Percentiles rank a stretch among this genome's conserved stretches.
Conservation (phyloP, 2,329 filamentous ascomycete genomes). For the Aureobasidium uvarum region DNA sequence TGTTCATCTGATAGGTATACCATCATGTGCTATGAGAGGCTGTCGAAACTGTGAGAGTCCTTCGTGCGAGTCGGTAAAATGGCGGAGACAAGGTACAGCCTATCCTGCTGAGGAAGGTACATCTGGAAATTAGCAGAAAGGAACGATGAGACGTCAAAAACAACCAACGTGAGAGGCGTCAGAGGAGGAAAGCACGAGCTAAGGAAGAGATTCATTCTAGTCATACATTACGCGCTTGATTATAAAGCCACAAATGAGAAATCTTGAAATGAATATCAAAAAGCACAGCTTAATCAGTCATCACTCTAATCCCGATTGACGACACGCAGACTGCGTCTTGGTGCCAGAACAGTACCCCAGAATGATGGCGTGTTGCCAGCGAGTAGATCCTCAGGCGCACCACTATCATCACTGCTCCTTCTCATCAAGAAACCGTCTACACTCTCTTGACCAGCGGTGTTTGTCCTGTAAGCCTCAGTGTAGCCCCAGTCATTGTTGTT, state of each 20-base stretch:
- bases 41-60: no score
- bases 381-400: slow-evolving; percentile 56
- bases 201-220: background rate
- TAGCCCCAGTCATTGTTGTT: slow-evolving; percentile 19
- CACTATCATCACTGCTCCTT: slow-evolving; percentile 48
- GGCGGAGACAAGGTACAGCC: no score
- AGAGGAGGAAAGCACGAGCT: background rate
- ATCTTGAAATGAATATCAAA: background rate
- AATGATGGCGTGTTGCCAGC: slow-evolving; percentile 67
- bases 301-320: slow-evolving; percentile 56
- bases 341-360: slow-evolving; percentile 64
- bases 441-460: slow-evolving; percentile 16
- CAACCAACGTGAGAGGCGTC: background rate
- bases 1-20: background rate
- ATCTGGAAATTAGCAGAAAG: background rate
- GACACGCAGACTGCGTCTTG: slow-evolving; percentile 65
- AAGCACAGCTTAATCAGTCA: background rate
- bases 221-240: background rate
- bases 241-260: background rate
- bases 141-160: background rate
- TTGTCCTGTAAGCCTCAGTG: slow-evolving; percentile 7
- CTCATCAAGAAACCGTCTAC: slow-evolving; percentile 37
- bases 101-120: background rate
- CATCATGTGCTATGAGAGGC: background rate
- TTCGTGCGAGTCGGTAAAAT: no score